phyloP scores from a whole-genome alignment of 768 basidiomycete genomes.

The Pleurotus ostreatus region DNA sequence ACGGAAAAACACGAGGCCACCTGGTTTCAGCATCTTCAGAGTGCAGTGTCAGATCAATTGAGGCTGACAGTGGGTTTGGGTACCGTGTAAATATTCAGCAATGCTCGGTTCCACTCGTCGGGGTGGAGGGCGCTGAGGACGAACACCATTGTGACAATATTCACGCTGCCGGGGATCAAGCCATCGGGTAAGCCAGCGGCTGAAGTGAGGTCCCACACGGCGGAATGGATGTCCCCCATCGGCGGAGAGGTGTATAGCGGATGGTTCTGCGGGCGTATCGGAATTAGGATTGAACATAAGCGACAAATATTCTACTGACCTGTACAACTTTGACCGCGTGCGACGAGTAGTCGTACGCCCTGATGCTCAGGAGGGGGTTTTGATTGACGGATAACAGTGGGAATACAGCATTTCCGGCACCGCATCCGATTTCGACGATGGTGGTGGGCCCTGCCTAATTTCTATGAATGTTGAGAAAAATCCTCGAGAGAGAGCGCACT shows the following conservation, averaged over 20 bases:
- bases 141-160: conserved; percentile 90
- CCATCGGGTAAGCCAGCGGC: conserved; percentile 53
- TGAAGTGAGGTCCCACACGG: conserved; percentile 90
- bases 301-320: conserved; percentile 35
- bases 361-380: conserved; percentile 71
- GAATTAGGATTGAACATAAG: not conserved
- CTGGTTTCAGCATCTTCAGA: conserved; percentile 82
- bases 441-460: conserved; percentile 72
- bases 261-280: conserved; percentile 48
- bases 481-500: conserved; percentile 32
- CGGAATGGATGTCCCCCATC: conserved; percentile 67
- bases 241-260: conserved; percentile 65
- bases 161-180: conserved; percentile 65
- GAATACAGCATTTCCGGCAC: conserved; percentile 95
- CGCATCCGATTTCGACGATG: conserved; percentile 91
- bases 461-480: conserved; percentile 5
- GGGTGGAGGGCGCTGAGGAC: conserved; percentile 94
- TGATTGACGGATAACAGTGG: conserved; percentile 80
- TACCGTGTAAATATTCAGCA: conserved; percentile 77
- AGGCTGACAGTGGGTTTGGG: conserved; percentile 12
- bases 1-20: conserved; percentile 77
- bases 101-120: conserved; percentile 81
- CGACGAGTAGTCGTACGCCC: conserved; percentile 88
- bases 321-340: conserved; percentile 90
- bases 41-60: not conserved